A percentile compares a stretch with the other conserved stretches of the same genome.
These are phyloP conservation scores for Geosmithia putterillii DNA, from an alignment of 2,329 filamentous ascomycete species.

Conservation along the genomic window DNA sequence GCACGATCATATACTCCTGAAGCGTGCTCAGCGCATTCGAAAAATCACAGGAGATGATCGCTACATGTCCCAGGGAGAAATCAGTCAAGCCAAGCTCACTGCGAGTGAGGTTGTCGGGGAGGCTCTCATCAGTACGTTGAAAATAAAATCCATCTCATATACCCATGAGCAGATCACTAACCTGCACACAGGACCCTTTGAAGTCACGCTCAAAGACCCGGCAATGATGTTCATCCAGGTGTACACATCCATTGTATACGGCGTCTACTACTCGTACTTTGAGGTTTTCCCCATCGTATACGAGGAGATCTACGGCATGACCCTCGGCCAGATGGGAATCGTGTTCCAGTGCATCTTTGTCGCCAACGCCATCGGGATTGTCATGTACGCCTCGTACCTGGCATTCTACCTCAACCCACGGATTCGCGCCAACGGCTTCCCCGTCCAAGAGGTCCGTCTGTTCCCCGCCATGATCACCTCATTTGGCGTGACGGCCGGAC, in stretches of 20 bases:
- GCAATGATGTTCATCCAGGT: constrained; percentile 27
- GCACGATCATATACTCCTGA: constrained; percentile 38
- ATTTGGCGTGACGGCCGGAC: constrained; percentile 18
- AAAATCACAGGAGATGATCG: constrained; percentile 38
- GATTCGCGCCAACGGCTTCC: constrained; percentile 13
- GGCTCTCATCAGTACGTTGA: constrained; percentile 23
- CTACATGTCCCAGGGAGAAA: constrained; percentile 38
- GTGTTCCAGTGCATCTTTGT: constrained; percentile 28
- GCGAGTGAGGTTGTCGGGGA: constrained; percentile 24
- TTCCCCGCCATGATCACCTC: constrained; percentile 23
- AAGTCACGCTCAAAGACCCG: constrained; percentile 22
- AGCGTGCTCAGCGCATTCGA: constrained; percentile 40
- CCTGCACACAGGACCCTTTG: no score
- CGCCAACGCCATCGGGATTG: constrained; percentile 20
- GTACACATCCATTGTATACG: constrained; percentile 28
- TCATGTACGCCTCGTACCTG: constrained; percentile 12
- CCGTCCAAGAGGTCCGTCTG: constrained; percentile 5
- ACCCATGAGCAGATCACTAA: no score
- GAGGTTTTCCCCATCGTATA: constrained; percentile 35
- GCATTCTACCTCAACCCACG: not conserved
- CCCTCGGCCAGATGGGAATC: constrained; percentile 24
- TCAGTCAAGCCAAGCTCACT: constrained; percentile 35
- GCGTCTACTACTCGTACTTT: constrained; percentile 32
- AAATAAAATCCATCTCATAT: constrained; percentile 5
- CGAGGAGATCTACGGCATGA: constrained; percentile 27